Conservation (phyloP, 2,329 filamentous ascomycete genomes). For the Cadophora sp. region DNA sequence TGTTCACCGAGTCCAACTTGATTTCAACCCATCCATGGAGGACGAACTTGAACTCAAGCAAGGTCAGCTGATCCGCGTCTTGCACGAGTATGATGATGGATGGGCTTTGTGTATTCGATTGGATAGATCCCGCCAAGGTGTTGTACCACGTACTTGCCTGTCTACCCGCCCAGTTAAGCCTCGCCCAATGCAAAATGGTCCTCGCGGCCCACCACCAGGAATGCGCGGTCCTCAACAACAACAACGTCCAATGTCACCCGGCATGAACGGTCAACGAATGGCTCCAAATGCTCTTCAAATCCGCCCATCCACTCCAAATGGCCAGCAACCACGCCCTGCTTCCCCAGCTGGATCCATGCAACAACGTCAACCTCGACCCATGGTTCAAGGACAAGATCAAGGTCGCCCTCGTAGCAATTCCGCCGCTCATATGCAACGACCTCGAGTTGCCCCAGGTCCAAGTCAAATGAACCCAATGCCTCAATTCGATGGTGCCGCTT, state of each 20-base stretch:
- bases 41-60: slow-evolving; percentile 85
- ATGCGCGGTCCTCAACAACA: slow-evolving; percentile 37
- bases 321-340: slow-evolving; percentile 18
- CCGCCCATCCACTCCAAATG: slow-evolving; percentile 20
- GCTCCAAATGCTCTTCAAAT: slow-evolving; percentile 34
- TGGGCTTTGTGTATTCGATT: slow-evolving; percentile 95
- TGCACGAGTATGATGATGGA: slow-evolving; percentile 97
- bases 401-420: slow-evolving; percentile 37
- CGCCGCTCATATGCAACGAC: slow-evolving; percentile 33
- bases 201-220: slow-evolving; percentile 37
- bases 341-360: slow-evolving; percentile 20
- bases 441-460: slow-evolving; percentile 37
- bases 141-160: slow-evolving; percentile 90
- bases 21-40: slow-evolving; percentile 90
- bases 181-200: slow-evolving; percentile 43
- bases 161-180: slow-evolving; percentile 83
- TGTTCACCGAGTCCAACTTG: slow-evolving; percentile 91
- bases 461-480: slow-evolving; percentile 39
- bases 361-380: slow-evolving; percentile 17
- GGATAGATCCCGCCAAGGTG: slow-evolving; percentile 90
- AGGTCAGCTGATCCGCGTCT: slow-evolving; percentile 84
- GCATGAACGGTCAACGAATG: slow-evolving; percentile 30
- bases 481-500: slow-evolving; percentile 24
- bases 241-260: slow-evolving; percentile 32
- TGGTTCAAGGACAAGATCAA: slow-evolving; percentile 23